Base-by-base conservation (phyloP, 441 rosid species). In the Euphorbia corollata region DNA sequence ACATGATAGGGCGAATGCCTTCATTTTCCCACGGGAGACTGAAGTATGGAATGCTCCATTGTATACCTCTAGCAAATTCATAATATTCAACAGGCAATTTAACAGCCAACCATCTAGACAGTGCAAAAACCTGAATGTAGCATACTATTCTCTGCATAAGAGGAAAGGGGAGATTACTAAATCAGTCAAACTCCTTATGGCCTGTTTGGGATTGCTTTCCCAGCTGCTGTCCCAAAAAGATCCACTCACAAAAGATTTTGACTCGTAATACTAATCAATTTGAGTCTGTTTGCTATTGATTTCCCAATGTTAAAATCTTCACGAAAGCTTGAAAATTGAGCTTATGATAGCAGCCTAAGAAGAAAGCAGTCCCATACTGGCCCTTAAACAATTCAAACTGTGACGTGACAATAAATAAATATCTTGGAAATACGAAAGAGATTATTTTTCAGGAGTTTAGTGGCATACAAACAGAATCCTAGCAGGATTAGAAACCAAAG, bases 41-140 rank as follows among this genome's bases (percentile, higher is more conserved):
- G 62, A 91, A 85, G 79, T 94, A 87, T 45, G 97, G 99, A 78
- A 94, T 76, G 62, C 91, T 91, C 97, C 97, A 89, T 57, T 84
- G 90, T 59, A 94, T 66, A 64, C 83, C 80, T 79, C 93, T 81
- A 24, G 83, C 79, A 74, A 91, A 76, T 68, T 94, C 99, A 68
- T 82, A 89, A 72, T 86, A 94, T 53, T 85, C 89, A 18, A 83
- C 81, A 6, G 97, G 99, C 68, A 91, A 75, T 13, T 71, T 72
- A 65, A 83, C 87, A 0, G 87, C 86, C 76, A 89, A 67, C 96
- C 96, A 93, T 79, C 96, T 83, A 53, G 93, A 81, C 48, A 93
- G 77, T 22, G 99, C 99, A 73, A 93, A 91, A 57, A 89, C 84
- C 81, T 93, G 99, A 79, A 93, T 80, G 89, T 89, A 69, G 82